A percentile compares a stretch with the other conserved stretches of the same genome.
phyloP scores from a whole-genome alignment of 2,329 filamentous ascomycete species.

The Pseudogymnoascus sp. region DNA sequence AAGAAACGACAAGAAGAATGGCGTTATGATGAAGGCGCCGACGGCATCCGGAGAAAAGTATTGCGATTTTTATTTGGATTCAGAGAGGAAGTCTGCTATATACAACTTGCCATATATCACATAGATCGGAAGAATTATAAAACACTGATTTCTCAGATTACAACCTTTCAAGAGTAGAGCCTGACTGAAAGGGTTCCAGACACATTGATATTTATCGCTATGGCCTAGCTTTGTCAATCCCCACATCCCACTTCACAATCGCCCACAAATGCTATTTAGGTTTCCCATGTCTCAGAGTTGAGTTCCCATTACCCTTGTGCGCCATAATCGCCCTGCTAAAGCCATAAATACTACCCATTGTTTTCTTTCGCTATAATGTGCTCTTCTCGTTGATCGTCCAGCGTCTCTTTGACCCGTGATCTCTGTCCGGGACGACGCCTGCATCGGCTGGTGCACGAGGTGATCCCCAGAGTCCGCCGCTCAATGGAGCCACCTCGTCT shows the following conservation, averaged over 20 bases:
- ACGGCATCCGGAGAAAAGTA: not conserved
- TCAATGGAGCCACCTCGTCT: constrained; percentile 32
- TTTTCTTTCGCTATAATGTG: not conserved
- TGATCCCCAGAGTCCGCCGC: constrained; percentile 37
- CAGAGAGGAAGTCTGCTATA: not conserved
- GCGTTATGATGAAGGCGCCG: not conserved
- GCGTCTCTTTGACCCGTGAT: constrained; percentile 43
- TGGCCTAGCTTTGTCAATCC: not conserved
- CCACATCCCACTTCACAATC: not conserved
- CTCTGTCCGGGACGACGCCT: constrained; percentile 32
- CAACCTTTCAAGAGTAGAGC: not conserved
- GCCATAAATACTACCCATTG: not conserved
- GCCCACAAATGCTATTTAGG: not conserved
- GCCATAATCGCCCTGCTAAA: constrained; percentile 4
- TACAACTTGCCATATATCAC: not conserved
- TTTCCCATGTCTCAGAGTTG: constrained; percentile 5
- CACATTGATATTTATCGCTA: not conserved
- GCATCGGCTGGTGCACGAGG: constrained; percentile 39
- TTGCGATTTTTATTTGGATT: not conserved
- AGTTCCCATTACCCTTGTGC: not conserved
- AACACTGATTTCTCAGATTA: not conserved
- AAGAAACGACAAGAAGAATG: not conserved
- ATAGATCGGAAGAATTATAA: not conserved
- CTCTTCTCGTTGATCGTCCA: constrained; percentile 47
- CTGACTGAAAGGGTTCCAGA: not conserved